These are phyloP conservation scores for Alternaria novae-zelandiae DNA, from an alignment of 2,329 filamentous ascomycete species.

Conservation along the genomic window DNA sequence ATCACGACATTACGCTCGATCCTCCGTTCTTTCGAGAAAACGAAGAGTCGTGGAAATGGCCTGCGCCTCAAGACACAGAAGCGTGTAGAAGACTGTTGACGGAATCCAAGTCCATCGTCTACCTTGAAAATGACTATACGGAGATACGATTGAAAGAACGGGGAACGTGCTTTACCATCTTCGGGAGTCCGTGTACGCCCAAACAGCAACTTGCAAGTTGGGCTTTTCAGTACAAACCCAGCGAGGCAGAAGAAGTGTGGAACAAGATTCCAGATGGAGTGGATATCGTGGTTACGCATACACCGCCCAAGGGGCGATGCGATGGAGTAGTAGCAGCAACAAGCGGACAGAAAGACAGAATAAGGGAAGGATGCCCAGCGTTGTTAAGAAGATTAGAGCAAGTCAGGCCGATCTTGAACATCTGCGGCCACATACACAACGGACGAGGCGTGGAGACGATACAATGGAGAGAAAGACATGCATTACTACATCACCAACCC, in stretches of 20 bases:
- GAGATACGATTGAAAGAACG: conserved; percentile 65
- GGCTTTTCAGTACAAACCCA: conserved; percentile 69
- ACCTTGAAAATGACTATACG: conserved; percentile 66
- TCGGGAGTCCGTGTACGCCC: conserved; percentile 73
- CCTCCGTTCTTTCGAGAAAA: conserved; percentile 64
- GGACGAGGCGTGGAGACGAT: conserved; percentile 69
- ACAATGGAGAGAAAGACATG: conserved; percentile 60
- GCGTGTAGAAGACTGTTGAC: conserved; percentile 63
- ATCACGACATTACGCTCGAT: conserved; percentile 78
- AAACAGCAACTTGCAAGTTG: conserved; percentile 59
- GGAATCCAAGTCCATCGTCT: conserved; percentile 62
- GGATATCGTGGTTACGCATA: conserved; percentile 75
- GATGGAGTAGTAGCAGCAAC: conserved; percentile 50
- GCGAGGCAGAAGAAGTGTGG: conserved; percentile 61
- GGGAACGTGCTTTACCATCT: conserved; percentile 68
- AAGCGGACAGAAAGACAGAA: conserved; percentile 24
- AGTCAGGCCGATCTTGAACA: conserved; percentile 67
- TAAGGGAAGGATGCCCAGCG: conserved; percentile 63
- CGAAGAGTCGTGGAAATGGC: conserved; percentile 63
- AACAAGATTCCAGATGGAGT: conserved; percentile 64
- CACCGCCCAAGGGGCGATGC: conserved; percentile 66
- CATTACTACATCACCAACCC: conserved; percentile 1
- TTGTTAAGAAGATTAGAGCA: conserved; percentile 64
- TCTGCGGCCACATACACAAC: conserved; percentile 77
- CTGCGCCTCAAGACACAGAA: conserved; percentile 59